These are phyloP conservation scores for Turritis glabra DNA, from an alignment of 345 rosid species.

Conservation along the genomic window DNA sequence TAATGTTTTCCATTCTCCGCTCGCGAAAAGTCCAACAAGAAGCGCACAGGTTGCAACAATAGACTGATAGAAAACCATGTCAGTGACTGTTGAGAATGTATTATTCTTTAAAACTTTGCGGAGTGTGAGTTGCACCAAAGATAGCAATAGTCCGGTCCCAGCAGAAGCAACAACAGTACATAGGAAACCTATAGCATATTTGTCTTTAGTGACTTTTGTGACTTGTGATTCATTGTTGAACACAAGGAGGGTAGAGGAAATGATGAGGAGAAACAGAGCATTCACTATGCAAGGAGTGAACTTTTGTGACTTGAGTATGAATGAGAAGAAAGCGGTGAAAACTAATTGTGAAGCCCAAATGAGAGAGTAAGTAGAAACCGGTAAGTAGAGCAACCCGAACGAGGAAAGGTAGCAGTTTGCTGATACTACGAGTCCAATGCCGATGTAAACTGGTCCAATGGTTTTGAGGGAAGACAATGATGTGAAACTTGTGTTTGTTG, in stretches of 20 bases:
- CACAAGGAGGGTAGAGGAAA: conserved; percentile 49
- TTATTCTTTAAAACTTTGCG: conserved; percentile 37
- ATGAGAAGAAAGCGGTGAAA: conserved; percentile 50
- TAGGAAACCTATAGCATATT: conserved; percentile 40
- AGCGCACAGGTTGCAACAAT: conserved; percentile 28
- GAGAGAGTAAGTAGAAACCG: conserved; percentile 48
- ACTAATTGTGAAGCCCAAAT: conserved; percentile 41
- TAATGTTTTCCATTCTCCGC: conserved; percentile 46
- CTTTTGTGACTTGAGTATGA: conserved; percentile 41
- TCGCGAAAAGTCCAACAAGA: conserved; percentile 39
- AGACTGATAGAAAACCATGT: conserved; percentile 35
- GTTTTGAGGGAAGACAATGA: background rate
- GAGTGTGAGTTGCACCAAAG: conserved; percentile 41
- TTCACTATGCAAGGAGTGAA: conserved; percentile 45
- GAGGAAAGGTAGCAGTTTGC: conserved; percentile 31
- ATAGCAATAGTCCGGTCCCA: conserved; percentile 39
- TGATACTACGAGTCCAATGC: background rate
- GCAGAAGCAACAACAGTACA: conserved; percentile 52
- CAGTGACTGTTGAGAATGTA: conserved; percentile 34
- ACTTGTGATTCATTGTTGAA: conserved; percentile 23
- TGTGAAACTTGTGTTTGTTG: background rate
- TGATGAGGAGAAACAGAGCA: conserved; percentile 43
- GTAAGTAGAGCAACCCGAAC: conserved; percentile 43
- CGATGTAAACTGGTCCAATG: background rate
- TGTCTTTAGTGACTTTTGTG: conserved; percentile 8